phyloP scores from a whole-genome alignment of 192 early-diverging fungal genomes.

The Backusella tarrabulga region DNA sequence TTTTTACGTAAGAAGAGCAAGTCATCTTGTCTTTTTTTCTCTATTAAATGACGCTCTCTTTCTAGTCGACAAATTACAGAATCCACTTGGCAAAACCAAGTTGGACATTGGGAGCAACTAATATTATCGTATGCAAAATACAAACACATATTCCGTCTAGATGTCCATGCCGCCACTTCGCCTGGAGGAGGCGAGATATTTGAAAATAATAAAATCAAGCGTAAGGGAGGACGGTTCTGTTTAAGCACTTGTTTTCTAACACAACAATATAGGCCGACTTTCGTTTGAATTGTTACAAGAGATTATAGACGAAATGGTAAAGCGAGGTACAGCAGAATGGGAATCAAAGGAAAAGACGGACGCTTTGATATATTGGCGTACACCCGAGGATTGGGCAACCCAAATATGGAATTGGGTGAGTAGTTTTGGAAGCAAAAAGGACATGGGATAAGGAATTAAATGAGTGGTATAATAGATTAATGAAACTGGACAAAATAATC shows the following conservation, averaged over 20 bases:
- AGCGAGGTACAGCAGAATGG: constrained; percentile 64
- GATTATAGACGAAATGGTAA: constrained; percentile 74
- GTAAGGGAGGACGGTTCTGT: constrained; percentile 33
- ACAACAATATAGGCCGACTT: constrained; percentile 26
- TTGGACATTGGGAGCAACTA: constrained; percentile 74
- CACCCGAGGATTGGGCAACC: constrained; percentile 88
- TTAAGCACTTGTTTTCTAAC: constrained; percentile 18
- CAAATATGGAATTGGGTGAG: constrained; percentile 81
- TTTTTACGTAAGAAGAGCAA: neutral
- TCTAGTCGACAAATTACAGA: constrained; percentile 74
- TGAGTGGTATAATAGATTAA: constrained; percentile 45
- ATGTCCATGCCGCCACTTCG: constrained; percentile 55
- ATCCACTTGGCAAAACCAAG: constrained; percentile 82
- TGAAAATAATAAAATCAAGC: constrained; percentile 65
- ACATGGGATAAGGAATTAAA: too few relatives aligned
- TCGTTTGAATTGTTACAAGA: constrained; percentile 65
- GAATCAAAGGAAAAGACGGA: constrained; percentile 42
- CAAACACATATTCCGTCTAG: constrained; percentile 60
- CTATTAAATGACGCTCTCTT: too few relatives aligned
- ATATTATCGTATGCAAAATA: constrained; percentile 71
- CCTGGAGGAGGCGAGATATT: constrained; percentile 56
- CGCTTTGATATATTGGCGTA: constrained; percentile 83
- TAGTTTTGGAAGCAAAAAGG: neutral
- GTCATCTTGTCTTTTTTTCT: too few relatives aligned
- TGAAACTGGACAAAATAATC: constrained; percentile 70